phyloP scores from a whole-genome alignment of 306 rosid genomes.

The Cyclanthera cordifolia region DNA sequence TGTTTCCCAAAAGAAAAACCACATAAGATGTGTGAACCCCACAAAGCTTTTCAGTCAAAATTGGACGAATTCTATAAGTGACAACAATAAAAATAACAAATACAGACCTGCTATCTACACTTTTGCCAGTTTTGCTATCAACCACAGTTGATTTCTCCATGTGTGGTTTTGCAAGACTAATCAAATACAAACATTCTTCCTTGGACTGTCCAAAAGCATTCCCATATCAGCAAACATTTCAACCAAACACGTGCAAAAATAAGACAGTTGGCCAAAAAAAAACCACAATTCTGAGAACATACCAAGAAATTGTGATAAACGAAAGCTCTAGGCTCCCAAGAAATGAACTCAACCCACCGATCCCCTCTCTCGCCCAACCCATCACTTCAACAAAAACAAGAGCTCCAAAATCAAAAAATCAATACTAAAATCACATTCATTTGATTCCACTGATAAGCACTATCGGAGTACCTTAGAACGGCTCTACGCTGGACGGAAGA shows the following conservation, averaged over 20 bases:
- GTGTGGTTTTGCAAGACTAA: slow-evolving; percentile 59
- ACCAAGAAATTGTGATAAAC: slow-evolving; percentile 84
- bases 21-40: neutral
- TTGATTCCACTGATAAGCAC: neutral
- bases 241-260: neutral
- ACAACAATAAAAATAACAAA: too few species aligned
- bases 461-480: slow-evolving; percentile 33
- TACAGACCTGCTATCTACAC: slow-evolving; percentile 70
- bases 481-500: slow-evolving; percentile 35
- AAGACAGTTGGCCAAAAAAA: too few species aligned
- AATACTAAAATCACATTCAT: neutral
- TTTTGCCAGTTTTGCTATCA: slow-evolving; percentile 64
- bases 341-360: slow-evolving; percentile 67
- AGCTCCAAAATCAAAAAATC: too few species aligned
- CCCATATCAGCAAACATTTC: neutral
- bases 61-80: neutral
- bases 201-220: slow-evolving; percentile 56
- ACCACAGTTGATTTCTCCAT: slow-evolving; percentile 73
- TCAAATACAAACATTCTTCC: slow-evolving; percentile 78
- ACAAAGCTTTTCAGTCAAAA: neutral
- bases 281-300: slow-evolving; percentile 12
- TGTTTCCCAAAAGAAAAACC: too few species aligned
- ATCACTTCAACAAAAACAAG: slow-evolving; percentile 20
- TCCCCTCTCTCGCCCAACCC: slow-evolving; percentile 36
- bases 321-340: slow-evolving; percentile 93